Conservation (phyloP, 2,329 filamentous ascomycete genomes). For the Ploettnerulaceae sp. region DNA sequence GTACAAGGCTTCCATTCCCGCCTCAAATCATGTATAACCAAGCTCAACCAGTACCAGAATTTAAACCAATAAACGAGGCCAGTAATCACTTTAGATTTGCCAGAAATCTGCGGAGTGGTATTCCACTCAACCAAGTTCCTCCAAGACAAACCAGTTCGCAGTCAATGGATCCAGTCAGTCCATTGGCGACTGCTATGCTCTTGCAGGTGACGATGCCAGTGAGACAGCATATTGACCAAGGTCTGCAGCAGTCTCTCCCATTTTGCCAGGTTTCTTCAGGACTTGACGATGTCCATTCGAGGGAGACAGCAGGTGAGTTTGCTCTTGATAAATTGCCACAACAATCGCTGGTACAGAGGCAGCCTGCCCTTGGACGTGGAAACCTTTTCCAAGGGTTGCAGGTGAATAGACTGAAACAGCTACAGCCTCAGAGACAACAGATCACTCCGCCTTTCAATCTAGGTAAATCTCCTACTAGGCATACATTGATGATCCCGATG, state of each 20-base stretch:
- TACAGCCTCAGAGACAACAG: constrained; percentile 28
- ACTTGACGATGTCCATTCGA: background rate
- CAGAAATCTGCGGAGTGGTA: constrained; percentile 23
- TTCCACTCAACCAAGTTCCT: constrained; percentile 14
- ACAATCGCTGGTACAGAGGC: background rate
- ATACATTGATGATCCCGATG: background rate
- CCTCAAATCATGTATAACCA: constrained; percentile 22
- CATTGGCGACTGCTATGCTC: constrained; percentile 27
- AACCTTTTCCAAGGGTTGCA: constrained; percentile 19
- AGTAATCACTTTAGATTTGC: constrained; percentile 30
- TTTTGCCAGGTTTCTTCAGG: background rate
- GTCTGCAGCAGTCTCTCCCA: background rate
- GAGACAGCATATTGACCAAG: background rate
- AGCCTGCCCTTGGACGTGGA: background rate
- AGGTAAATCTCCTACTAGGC: constrained; percentile 20
- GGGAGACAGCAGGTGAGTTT: background rate
- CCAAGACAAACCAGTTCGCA: constrained; percentile 6
- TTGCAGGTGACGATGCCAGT: constrained; percentile 17
- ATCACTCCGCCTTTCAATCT: constrained; percentile 29
- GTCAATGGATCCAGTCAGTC: constrained; percentile 17
- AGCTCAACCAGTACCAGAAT: constrained; percentile 11
- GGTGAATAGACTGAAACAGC: constrained; percentile 15
- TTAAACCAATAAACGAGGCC: constrained; percentile 20
- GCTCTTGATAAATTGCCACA: background rate
- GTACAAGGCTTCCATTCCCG: constrained; percentile 22